These are phyloP conservation scores for Paecilomyces variotii DNA, from an alignment of 2,329 filamentous ascomycete species.

Conservation along the genomic window DNA sequence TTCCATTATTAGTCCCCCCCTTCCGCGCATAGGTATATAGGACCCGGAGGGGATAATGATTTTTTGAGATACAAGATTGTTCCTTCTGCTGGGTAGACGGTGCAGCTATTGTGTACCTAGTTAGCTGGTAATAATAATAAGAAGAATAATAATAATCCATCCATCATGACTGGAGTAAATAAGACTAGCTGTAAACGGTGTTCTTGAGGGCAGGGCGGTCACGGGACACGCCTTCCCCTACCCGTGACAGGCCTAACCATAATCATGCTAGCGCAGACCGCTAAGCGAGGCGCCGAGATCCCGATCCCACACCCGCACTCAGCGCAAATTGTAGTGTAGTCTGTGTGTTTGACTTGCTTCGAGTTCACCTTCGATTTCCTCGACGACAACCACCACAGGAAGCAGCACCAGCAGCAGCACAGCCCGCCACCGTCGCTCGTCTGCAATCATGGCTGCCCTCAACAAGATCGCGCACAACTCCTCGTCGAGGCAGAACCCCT, in stretches of 20 bases:
- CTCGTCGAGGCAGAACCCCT: conserved; percentile 90
- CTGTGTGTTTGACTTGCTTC: conserved; percentile 1
- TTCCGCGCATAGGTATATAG: background rate
- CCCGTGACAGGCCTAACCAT: conserved; percentile 14
- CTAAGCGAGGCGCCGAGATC: conserved; percentile 27
- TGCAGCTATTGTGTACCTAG: no score
- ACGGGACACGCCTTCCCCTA: conserved; percentile 22
- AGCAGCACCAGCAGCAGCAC: conserved; percentile 14
- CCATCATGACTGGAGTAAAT: background rate
- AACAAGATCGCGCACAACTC: conserved; percentile 99
- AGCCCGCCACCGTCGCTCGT: conserved; percentile 31
- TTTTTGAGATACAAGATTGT: background rate
- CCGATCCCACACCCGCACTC: conserved; percentile 18
- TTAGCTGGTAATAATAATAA: no score
- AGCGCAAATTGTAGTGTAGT: conserved; percentile 10
- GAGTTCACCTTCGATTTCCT: background rate
- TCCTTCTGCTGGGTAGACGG: no score
- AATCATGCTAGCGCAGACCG: conserved; percentile 13
- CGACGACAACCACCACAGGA: conserved; percentile 2
- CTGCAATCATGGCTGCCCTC: conserved; percentile 62
- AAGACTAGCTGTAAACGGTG: background rate
- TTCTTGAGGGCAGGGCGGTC: conserved; percentile 16
- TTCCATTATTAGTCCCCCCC: background rate
- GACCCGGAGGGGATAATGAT: background rate
- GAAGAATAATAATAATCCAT: no score